These are phyloP conservation scores for Castanea sativa DNA, from an alignment of 306 rosid species.

Conservation along the genomic window DNA sequence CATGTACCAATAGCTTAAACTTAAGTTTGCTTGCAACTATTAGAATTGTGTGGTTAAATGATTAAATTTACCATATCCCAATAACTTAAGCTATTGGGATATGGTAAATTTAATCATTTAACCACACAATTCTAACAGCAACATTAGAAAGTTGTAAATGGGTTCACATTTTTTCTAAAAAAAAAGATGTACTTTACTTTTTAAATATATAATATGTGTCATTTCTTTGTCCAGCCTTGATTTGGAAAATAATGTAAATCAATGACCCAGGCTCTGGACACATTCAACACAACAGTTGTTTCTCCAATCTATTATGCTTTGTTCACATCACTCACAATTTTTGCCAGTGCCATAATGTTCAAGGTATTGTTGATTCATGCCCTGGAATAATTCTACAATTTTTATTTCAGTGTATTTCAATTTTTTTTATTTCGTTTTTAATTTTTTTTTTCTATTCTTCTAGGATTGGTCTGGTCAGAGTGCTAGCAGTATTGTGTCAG, in stretches of 20 bases:
- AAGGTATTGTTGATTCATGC: slow-evolving; percentile 55
- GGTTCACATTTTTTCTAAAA: not conserved
- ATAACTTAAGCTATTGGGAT: no score
- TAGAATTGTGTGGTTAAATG: no score
- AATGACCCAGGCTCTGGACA: slow-evolving; percentile 78
- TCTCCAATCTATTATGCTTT: slow-evolving; percentile 90
- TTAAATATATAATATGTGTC: not conserved
- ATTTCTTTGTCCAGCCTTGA: slow-evolving; percentile 14
- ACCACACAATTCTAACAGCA: no score
- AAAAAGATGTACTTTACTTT: not conserved
- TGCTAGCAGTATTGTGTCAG: slow-evolving; percentile 73
- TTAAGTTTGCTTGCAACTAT: no score
- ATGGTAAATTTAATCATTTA: no score
- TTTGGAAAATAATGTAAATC: slow-evolving; percentile 16
- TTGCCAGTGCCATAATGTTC: slow-evolving; percentile 90
- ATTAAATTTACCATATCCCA: no score
- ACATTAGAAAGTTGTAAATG: not conserved
- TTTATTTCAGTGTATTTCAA: not conserved
- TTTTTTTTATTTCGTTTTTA: not conserved
- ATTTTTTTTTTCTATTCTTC: not conserved
- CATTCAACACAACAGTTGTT: slow-evolving; percentile 80
- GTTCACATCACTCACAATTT: slow-evolving; percentile 87
- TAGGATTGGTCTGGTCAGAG: slow-evolving; percentile 95
- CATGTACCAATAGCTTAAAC: no score
- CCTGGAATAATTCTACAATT: not conserved